A percentile compares a stretch with the other conserved stretches of the same genome.
Evolutionary conservation across 2,329 filamentous ascomycete genomes (phyloP).

Genomic region (Dendryphion nanum): DNA sequence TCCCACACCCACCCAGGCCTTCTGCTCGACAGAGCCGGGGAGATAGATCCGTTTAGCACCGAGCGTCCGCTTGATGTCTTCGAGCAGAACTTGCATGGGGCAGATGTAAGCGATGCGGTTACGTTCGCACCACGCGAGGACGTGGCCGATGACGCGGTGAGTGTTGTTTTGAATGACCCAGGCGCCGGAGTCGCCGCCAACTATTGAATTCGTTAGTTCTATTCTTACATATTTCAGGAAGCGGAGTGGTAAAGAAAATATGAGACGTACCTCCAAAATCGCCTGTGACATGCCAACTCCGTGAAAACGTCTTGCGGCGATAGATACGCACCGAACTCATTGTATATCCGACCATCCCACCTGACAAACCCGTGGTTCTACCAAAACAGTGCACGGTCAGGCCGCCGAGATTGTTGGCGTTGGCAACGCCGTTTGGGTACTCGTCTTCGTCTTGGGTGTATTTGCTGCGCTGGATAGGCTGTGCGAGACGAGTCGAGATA

Average conservation of each 20-base stretch:
- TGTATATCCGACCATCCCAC: slow-evolving; percentile 71
- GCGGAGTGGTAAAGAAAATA: neutral
- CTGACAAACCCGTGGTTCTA: slow-evolving; percentile 79
- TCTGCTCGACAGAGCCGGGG: slow-evolving; percentile 53
- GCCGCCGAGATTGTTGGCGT: slow-evolving; percentile 64
- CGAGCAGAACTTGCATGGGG: slow-evolving; percentile 86
- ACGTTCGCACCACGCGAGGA: slow-evolving; percentile 80
- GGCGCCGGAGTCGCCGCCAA: slow-evolving; percentile 88
- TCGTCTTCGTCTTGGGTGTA: slow-evolving; percentile 39
- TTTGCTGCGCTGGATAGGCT: slow-evolving; percentile 33
- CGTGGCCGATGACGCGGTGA: slow-evolving; percentile 84
- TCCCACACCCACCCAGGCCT: slow-evolving; percentile 10
- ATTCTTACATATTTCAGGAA: neutral
- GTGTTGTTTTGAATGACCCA: slow-evolving; percentile 82
- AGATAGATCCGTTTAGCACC: slow-evolving; percentile 69
- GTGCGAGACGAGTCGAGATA: slow-evolving; percentile 31
- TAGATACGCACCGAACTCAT: slow-evolving; percentile 86
- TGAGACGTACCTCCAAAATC: slow-evolving; percentile 53
- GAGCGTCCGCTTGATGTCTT: slow-evolving; percentile 79
- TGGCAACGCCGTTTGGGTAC: slow-evolving; percentile 59
- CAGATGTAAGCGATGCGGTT: slow-evolving; percentile 87
- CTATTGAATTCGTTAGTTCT: slow-evolving; percentile 26
- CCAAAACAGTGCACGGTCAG: slow-evolving; percentile 84
- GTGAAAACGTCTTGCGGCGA: slow-evolving; percentile 76
- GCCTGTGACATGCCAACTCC: slow-evolving; percentile 64